phyloP scores from a whole-genome alignment of 1,139 yeast species.

The Pichia sp. region DNA sequence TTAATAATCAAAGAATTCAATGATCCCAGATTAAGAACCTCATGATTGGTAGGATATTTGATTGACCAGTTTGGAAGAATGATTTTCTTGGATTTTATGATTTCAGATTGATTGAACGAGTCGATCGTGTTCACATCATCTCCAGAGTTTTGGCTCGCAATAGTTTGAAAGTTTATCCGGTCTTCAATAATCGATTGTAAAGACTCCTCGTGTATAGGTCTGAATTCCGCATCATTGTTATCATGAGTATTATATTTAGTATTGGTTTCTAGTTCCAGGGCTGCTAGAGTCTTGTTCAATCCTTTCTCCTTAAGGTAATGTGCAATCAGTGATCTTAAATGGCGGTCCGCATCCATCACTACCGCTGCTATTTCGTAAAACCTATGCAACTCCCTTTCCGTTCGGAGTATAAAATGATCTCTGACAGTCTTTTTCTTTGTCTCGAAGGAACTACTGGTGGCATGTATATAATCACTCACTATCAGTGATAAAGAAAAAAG shows the following conservation, averaged over 20 bases:
- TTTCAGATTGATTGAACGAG: conserved; percentile 16
- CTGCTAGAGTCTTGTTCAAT: conserved; percentile 35
- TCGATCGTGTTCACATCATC: conserved; percentile 8
- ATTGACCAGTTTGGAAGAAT: conserved; percentile 20
- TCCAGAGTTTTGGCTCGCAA: conserved; percentile 4
- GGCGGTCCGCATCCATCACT: background rate
- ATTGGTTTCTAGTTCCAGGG: conserved; percentile 33
- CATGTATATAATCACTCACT: too few relatives aligned
- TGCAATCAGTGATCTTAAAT: conserved; percentile 34
- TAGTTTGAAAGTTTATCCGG: conserved; percentile 32
- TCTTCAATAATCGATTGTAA: conserved; percentile 45
- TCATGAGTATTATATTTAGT: conserved; percentile 10
- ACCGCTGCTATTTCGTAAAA: too few relatives aligned
- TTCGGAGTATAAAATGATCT: too few relatives aligned
- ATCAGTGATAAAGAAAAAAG: too few relatives aligned
- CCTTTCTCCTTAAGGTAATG: conserved; percentile 44
- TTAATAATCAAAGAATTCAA: conserved; percentile 19
- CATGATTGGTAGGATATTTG: conserved; percentile 12
- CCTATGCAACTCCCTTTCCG: background rate
- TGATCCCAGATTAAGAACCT: conserved; percentile 11
- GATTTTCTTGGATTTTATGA: conserved; percentile 13
- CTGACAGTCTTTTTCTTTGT: too few relatives aligned
- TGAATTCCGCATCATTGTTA: too few relatives aligned
- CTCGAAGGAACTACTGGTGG: too few relatives aligned
- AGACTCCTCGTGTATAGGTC: conserved; percentile 30